Evolutionary conservation across 1,139 yeast genomes (phyloP).

Genomic region (Kodamaea ohmeri): DNA sequence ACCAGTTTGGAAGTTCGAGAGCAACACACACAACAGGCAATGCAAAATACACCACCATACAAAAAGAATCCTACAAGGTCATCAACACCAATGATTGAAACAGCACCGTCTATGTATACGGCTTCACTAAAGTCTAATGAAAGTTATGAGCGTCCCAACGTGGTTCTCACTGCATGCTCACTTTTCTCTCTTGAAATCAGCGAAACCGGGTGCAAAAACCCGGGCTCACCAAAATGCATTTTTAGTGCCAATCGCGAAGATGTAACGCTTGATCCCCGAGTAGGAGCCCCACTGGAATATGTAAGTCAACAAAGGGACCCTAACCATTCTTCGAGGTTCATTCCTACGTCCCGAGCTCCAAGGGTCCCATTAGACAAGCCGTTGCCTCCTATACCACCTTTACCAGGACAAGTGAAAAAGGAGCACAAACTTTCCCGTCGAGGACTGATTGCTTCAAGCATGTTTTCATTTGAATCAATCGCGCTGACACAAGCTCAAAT

Average conservation of each 20-base stretch:
- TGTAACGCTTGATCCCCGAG: neutral
- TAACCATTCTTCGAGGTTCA: neutral
- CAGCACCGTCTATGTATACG: constrained; percentile 3
- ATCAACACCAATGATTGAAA: neutral
- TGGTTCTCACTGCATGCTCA: constrained; percentile 7
- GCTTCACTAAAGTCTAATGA: neutral
- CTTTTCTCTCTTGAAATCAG: constrained; percentile 6
- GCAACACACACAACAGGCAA: neutral
- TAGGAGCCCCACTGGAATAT: too few species aligned
- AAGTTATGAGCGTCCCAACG: constrained; percentile 6
- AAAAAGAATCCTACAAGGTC: too few species aligned
- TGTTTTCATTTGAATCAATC: neutral
- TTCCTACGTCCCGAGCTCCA: neutral
- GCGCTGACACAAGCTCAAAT: neutral
- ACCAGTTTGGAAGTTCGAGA: constrained; percentile 7
- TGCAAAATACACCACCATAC: too few species aligned
- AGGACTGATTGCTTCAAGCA: constrained; percentile 1
- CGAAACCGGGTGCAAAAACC: constrained; percentile 5
- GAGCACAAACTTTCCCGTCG: constrained; percentile 2
- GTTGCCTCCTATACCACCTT: too few species aligned
- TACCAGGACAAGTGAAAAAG: too few species aligned
- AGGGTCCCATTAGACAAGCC: neutral
- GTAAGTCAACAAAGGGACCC: too few species aligned
- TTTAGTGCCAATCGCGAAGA: too few species aligned
- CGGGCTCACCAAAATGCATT: too few species aligned